These are phyloP conservation scores for Santalum album DNA, from an alignment of 164 flowering plant species.

Conservation along the genomic window DNA sequence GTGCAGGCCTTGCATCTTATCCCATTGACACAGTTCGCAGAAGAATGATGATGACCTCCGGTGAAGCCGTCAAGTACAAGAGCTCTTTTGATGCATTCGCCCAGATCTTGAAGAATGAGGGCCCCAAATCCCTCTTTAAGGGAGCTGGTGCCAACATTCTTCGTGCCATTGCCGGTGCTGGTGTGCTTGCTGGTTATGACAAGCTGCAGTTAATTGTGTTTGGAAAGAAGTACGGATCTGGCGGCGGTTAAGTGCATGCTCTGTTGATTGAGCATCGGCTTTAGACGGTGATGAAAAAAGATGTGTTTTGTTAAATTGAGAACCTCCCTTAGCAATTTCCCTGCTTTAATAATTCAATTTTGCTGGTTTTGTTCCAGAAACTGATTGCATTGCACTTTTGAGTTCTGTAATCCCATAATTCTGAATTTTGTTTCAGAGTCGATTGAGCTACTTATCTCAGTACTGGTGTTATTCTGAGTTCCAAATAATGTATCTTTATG, in stretches of 20 bases:
- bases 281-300: slow-evolving; percentile 33
- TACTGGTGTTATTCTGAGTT: too few species aligned
- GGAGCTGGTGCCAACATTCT: slow-evolving; percentile 58
- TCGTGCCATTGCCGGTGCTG: slow-evolving; percentile 55
- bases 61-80: slow-evolving; percentile 46
- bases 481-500: too few species aligned
- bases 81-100: slow-evolving; percentile 33
- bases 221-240: slow-evolving; percentile 47
- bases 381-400: too few species aligned
- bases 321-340: too few species aligned
- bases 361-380: too few species aligned
- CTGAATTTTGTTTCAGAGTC: too few species aligned
- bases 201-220: slow-evolving; percentile 41
- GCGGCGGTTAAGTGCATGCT: slow-evolving; percentile 22
- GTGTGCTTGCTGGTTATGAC: slow-evolving; percentile 50
- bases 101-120: slow-evolving; percentile 47
- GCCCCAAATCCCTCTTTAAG: slow-evolving; percentile 45
- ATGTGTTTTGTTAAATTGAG: too few species aligned
- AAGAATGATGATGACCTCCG: slow-evolving; percentile 54
- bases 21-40: slow-evolving; percentile 44
- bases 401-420: too few species aligned
- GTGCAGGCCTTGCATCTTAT: slow-evolving; percentile 45
- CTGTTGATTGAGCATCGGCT: neutral
- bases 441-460: too few species aligned
- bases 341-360: too few species aligned